Base-by-base conservation (phyloP, 2,329 filamentous ascomycete genomes). In the Elsinoe ampelina region DNA sequence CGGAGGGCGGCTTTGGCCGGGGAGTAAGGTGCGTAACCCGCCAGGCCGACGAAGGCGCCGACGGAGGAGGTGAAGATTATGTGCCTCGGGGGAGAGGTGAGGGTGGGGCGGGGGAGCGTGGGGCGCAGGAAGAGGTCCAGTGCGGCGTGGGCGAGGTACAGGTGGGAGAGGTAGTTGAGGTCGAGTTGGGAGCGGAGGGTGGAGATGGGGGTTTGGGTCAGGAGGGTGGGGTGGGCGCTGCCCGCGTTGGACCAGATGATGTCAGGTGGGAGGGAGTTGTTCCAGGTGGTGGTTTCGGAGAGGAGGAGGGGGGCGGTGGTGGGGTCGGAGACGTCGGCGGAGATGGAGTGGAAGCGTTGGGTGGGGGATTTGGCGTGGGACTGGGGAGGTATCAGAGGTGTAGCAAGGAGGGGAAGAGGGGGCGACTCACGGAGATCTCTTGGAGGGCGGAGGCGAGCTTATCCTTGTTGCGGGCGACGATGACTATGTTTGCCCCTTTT, bases 171-270 rank as follows among this genome's bases (percentile, higher is more conserved):
- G 75, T 89, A 97, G 73, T 96, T 92, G 63, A 92, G 81, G 67
- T 95, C 89, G 89, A 95, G 95, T 70, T 95, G 89, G 61, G 78
- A 75, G 41, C 85, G 80, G 62, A 90, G 75, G 10, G 79, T 80
- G 6, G 83, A 74, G 54, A 88, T 75, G 7, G 86, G 78, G 38
- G 82, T 83, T 60, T 95, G 87, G 62, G 87, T 71, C 74, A 92
- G 95, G 60, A 95, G 84, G 35, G 81, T 79, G 0, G 91, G 91
- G 13, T 76, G 78, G 5, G 87, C 81, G 61, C 81, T 77, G 59
- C 92, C 92, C 2, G 92, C 92, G 52, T 90, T 80, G 68, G 89
- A 91, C 90, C 93, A 97, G 34, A 97, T 87, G 57, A 96, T 79
- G 68, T 97, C 92, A 0, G 89, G 88, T 26, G 84, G 71, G 20